These are phyloP conservation scores for Sporothrix brunneoviolacea DNA, from an alignment of 2,329 filamentous ascomycete genomes.

Conservation along the genomic window DNA sequence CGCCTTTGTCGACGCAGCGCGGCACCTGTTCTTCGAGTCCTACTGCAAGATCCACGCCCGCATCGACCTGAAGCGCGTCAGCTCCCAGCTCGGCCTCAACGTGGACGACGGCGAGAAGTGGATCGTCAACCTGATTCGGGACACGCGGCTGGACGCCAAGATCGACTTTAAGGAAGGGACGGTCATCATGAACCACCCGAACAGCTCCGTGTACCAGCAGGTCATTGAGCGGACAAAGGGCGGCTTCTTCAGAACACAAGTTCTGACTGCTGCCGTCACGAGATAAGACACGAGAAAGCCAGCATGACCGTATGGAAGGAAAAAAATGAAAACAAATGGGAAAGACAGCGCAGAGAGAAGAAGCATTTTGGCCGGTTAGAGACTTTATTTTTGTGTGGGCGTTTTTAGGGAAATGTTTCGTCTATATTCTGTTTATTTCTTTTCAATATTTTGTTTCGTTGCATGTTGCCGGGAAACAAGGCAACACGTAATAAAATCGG, in stretches of 20 bases:
- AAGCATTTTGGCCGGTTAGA: no score
- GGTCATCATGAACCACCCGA: conserved; percentile 98
- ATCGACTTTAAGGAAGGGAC: conserved; percentile 99
- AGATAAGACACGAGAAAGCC: conserved; percentile 6
- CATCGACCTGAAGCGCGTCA: conserved; percentile 97
- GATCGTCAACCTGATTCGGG: conserved; percentile 98
- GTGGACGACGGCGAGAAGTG: conserved; percentile 98
- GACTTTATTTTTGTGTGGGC: no score
- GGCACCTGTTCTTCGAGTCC: conserved; percentile 95
- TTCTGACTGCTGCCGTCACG: conserved; percentile 64
- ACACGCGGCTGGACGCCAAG: conserved; percentile 96
- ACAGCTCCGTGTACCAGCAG: conserved; percentile 97
- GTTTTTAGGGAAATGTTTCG: no score
- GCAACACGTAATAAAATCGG: no score
- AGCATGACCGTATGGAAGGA: no score
- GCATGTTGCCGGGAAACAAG: no score
- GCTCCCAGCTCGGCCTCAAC: conserved; percentile 80
- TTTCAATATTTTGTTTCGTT: no score
- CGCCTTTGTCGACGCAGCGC: conserved; percentile 84
- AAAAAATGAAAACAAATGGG: no score
- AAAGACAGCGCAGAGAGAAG: no score
- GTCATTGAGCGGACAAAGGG: conserved; percentile 99
- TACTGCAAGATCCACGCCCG: conserved; percentile 99
- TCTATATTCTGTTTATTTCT: no score
- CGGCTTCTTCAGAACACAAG: conserved; percentile 96